phyloP scores from a whole-genome alignment of 768 basidiomycete genomes.

The Myochromella boudieri region DNA sequence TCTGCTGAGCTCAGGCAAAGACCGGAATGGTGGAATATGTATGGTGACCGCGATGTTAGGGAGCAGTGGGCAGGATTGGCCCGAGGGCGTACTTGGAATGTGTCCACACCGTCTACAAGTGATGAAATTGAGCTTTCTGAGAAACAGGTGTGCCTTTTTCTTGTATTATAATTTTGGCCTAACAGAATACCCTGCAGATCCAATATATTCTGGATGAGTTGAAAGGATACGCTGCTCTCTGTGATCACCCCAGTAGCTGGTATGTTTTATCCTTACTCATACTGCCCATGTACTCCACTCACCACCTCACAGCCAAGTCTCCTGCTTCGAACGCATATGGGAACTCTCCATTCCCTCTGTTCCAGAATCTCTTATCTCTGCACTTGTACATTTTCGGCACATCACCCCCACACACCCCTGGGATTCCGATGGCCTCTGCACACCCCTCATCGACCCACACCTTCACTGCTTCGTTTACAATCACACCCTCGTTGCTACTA shows the following conservation, averaged over 20 bases:
- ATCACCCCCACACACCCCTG: conserved; percentile 3
- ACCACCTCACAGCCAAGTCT: conserved; percentile 40
- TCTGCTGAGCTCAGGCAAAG: conserved; percentile 42
- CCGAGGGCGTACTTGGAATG: conserved; percentile 25
- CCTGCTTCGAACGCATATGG: conserved; percentile 60
- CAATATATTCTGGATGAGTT: conserved; percentile 51
- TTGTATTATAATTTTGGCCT: not conserved
- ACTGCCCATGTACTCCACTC: not conserved
- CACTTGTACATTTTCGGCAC: conserved; percentile 22
- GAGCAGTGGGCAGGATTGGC: conserved; percentile 32
- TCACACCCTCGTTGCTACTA: conserved; percentile 33
- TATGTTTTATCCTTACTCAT: conserved; percentile 17
- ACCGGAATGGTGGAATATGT: conserved; percentile 40
- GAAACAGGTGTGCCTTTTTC: conserved; percentile 34
- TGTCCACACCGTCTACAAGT: conserved; percentile 34
- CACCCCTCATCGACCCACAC: conserved; percentile 38
- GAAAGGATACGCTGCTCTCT: conserved; percentile 39
- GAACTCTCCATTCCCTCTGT: conserved; percentile 31
- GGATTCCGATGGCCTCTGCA: conserved; percentile 21
- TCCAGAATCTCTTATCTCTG: conserved; percentile 17
- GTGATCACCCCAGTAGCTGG: conserved; percentile 39
- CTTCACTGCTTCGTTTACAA: conserved; percentile 40
- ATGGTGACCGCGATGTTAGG: conserved; percentile 24
- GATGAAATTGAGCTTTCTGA: conserved; percentile 33
- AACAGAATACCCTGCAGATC: conserved; percentile 27